Base-by-base conservation (phyloP, 148 eudicot genomes). In the Tetragonia tetragonoides region DNA sequence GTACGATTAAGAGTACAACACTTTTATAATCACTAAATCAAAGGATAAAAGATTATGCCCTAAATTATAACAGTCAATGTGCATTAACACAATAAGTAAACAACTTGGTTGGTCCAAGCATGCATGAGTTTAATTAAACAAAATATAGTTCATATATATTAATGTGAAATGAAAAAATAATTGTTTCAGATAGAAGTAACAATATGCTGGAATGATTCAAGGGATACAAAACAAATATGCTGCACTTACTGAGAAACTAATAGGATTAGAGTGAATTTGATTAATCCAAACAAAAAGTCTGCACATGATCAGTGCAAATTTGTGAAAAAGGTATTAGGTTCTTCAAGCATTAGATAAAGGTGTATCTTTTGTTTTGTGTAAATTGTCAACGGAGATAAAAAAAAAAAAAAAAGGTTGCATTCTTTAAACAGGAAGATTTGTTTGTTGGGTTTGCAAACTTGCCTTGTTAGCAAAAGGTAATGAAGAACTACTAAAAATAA, bases 211-310 rank as follows among this genome's bases (percentile, higher is more conserved):
- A 75, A 75, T 75, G 7, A 75, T 64, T 47, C 34, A 6, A 37
- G 63, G 64, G 28, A 75, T 75, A 76, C 53, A 67, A 66, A 76
- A 76, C 28, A 66, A 38, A 66, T 76, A 76, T 76, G 72, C 79
- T 54, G 65, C 51, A 76, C 60, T 67, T 66, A 6, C 65, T 38
- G 8, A 59, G 11, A 0, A 62, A 42, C 41, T 39, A 15, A 62
- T 54, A 54, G 17, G 59, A 66, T 47, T 28, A 23, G 18, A 20
- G 8, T 66, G 18, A 2, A 39, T 11, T 40, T 68, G 8, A n/a
- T 6, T 38, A 68, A 28, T 38, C 39, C 7, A 15, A 14, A 24
- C 11, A 9, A 34, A 9, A 63, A 15, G 40, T 41, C 24, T 11
- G 15, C 42, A 14, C 40, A 61, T 23, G 56, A 41, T 28, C 34